Conservation (phyloP, 208 protist genomes). For the Trypanosoma caninum region DNA sequence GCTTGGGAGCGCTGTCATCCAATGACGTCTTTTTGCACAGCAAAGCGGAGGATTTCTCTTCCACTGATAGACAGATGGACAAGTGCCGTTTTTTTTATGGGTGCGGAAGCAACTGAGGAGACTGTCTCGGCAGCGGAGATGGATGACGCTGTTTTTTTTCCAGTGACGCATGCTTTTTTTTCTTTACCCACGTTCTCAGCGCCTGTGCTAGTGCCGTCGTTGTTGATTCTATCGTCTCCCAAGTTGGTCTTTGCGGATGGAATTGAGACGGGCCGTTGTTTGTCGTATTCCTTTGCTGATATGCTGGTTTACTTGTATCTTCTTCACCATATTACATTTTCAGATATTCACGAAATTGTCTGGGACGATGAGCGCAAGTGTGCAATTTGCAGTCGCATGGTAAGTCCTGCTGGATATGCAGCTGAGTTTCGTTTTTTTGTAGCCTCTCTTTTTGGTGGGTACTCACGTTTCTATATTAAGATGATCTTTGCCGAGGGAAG, state of each 20-base stretch:
- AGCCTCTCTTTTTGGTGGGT: slow-evolving; percentile 30
- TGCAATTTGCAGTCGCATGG: slow-evolving; percentile 53
- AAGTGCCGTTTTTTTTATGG: not conserved
- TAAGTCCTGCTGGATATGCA: slow-evolving; percentile 53
- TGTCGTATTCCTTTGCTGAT: slow-evolving; percentile 31
- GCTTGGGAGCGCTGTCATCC: slow-evolving; percentile 17
- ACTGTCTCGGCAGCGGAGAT: not conserved
- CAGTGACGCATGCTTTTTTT: not conserved
- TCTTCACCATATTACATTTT: slow-evolving; percentile 55
- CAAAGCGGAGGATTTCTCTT: not conserved
- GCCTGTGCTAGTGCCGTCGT: not conserved
- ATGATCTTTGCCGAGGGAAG: slow-evolving; percentile 46
- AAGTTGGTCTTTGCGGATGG: not conserved
- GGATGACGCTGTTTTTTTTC: slow-evolving; percentile 3
- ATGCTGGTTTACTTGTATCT: slow-evolving; percentile 56
- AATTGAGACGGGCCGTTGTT: not conserved
- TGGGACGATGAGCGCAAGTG: slow-evolving; percentile 52
- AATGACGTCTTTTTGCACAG: not conserved
- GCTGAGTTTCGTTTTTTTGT: slow-evolving; percentile 70
- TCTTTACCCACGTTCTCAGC: not conserved
- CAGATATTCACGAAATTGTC: slow-evolving; percentile 42
- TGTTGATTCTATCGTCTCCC: not conserved
- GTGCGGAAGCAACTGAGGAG: not conserved
- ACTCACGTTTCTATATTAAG: slow-evolving; percentile 63
- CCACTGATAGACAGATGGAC: not conserved